phyloP scores from a whole-genome alignment of 352 stramenopile species.

The Pythium biforme region DNA sequence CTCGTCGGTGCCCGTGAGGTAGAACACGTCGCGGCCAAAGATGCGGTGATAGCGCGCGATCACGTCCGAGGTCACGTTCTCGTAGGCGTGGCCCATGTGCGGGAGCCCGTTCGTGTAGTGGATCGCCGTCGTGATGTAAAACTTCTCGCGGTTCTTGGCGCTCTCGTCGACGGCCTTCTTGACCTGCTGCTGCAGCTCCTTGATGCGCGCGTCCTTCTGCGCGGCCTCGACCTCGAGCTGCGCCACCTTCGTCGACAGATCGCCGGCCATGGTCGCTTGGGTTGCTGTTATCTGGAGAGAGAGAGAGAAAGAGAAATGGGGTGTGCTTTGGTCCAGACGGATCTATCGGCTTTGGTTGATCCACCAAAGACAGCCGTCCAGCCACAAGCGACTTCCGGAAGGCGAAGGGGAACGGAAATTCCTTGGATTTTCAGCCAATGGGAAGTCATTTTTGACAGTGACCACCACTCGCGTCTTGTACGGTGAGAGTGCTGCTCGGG shows the following conservation, averaged over 20 bases:
- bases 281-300: background rate
- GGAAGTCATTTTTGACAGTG: too few relatives aligned
- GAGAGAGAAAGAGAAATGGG: background rate
- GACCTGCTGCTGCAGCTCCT: conserved; percentile 59
- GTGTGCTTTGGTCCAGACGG: background rate
- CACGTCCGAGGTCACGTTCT: conserved; percentile 96
- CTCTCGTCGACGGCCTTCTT: conserved; percentile 44
- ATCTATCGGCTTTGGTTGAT: background rate
- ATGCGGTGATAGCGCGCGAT: conserved; percentile 94
- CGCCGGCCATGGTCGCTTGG: conserved; percentile 18
- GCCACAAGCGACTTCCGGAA: conserved; percentile 18
- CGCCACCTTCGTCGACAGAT: conserved; percentile 39
- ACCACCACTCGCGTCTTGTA: background rate
- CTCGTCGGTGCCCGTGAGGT: conserved; percentile 94
- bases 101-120: conserved; percentile 97
- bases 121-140: conserved; percentile 99
- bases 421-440: background rate
- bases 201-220: conserved; percentile 48
- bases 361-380: background rate
- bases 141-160: conserved; percentile 62
- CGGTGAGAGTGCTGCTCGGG: background rate
- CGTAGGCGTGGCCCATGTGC: conserved; percentile 99
- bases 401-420: background rate
- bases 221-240: conserved; percentile 43
- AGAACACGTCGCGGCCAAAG: conserved; percentile 83